A percentile compares a stretch with the other conserved stretches of the same genome.
Conservation (phyloP, 1,284 basidiomycete species). For the Irpex sp. region DNA sequence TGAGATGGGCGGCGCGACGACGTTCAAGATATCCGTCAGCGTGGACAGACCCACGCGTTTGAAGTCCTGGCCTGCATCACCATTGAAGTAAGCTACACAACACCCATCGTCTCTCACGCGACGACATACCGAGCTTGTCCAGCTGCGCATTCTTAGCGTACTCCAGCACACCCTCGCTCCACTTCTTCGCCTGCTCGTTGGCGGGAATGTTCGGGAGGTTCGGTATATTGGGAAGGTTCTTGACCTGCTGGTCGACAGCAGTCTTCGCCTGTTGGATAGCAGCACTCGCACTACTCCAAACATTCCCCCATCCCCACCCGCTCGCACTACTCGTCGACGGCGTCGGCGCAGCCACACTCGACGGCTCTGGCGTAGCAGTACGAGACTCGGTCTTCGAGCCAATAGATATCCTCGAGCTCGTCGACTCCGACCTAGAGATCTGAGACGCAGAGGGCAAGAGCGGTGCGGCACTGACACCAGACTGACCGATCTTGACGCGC, state of each 20-base stretch:
- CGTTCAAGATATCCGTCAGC: constrained; percentile 88
- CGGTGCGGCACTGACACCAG: constrained; percentile 23
- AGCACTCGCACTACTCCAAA: constrained; percentile 84
- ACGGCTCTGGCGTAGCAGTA: constrained; percentile 18
- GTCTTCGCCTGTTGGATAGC: constrained; percentile 85
- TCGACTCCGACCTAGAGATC: constrained; percentile 29
- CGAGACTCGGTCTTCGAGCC: constrained; percentile 20
- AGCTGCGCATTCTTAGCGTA: constrained; percentile 55
- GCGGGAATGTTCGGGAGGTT: constrained; percentile 53
- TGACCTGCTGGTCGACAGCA: constrained; percentile 90
- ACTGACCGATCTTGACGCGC: constrained; percentile 62
- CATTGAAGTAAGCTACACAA: not conserved
- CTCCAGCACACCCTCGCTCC: constrained; percentile 52
- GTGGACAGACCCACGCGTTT: constrained; percentile 84
- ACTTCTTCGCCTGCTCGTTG: constrained; percentile 79
- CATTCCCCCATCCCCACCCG: constrained; percentile 77
- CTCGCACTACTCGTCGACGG: constrained; percentile 23
- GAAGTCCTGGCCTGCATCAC: constrained; percentile 73
- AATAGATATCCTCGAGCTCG: constrained; percentile 23
- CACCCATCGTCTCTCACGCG: not conserved
- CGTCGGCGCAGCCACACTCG: constrained; percentile 11
- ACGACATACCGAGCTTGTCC: constrained; percentile 66
- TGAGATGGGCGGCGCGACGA: constrained; percentile 96
- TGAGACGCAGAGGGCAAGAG: constrained; percentile 33
- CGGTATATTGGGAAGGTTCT: constrained; percentile 51